A percentile compares a stretch with the other conserved stretches of the same genome.
phyloP scores from a whole-genome alignment of 1,284 basidiomycete genomes.

The Apiotrichum brassicae region DNA sequence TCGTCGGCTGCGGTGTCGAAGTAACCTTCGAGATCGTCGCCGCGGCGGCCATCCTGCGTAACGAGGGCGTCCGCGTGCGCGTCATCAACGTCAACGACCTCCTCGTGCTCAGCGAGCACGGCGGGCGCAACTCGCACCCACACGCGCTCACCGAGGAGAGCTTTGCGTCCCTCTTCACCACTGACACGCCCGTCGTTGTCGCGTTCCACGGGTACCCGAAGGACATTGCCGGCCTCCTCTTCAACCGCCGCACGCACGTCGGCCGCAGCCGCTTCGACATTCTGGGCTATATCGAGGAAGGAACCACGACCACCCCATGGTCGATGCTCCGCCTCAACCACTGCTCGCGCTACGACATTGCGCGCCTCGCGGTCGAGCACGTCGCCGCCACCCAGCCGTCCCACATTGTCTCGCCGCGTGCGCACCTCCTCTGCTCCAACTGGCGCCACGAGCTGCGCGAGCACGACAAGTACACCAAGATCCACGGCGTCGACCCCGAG shows the following conservation, averaged over 20 bases:
- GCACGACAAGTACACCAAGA: conserved; percentile 45
- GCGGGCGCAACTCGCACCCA: conserved; percentile 20
- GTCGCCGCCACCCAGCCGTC: conserved; percentile 34
- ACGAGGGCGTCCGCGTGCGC: conserved; percentile 62
- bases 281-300: conserved; percentile 49
- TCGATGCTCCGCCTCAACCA: conserved; percentile 50
- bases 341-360: conserved; percentile 48
- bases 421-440: conserved; percentile 39
- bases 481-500: conserved; percentile 42
- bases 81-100: conserved; percentile 63
- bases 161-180: conserved; percentile 66
- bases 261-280: conserved; percentile 45
- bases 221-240: conserved; percentile 43
- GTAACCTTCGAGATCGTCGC: conserved; percentile 52
- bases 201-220: conserved; percentile 67
- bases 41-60: conserved; percentile 65
- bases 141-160: conserved; percentile 61
- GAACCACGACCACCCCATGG: conserved; percentile 51
- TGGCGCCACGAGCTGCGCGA: conserved; percentile 45
- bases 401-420: conserved; percentile 37
- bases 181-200: conserved; percentile 63
- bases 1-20: conserved; percentile 50
- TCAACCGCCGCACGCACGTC: conserved; percentile 41
- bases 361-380: conserved; percentile 45
- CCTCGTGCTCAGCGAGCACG: conserved; percentile 51